Conservation (phyloP, 345 rosid genomes). For the Abelmoschus esculentus region DNA sequence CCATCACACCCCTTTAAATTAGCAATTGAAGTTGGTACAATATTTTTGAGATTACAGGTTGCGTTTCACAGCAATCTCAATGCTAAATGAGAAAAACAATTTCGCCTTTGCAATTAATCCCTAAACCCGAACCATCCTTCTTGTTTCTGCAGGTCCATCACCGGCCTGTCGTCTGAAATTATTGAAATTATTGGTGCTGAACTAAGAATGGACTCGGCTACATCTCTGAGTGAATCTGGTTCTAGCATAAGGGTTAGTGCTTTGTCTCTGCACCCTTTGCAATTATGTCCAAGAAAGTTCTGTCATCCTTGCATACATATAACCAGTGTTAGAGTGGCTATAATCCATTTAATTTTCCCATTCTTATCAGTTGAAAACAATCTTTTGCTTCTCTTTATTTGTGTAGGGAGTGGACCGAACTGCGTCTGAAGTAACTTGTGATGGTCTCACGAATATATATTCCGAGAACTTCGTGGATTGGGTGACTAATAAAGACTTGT, state of each 20-base stretch:
- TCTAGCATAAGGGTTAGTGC: conserved; percentile 43
- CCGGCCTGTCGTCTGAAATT: conserved; percentile 46
- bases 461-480: conserved; percentile 51
- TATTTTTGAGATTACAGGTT: too few species aligned
- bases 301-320: neutral
- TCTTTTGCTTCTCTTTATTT: neutral
- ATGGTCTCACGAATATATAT: conserved; percentile 21
- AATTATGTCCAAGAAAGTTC: neutral
- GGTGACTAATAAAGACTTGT: conserved; percentile 55
- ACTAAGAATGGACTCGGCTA: conserved; percentile 25
- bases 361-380: neutral
- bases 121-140: neutral
- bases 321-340: neutral
- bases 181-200: conserved; percentile 40
- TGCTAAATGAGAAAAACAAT: too few species aligned
- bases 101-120: too few species aligned
- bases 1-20: too few species aligned
- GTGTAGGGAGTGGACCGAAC: conserved; percentile 37
- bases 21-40: too few species aligned
- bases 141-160: conserved; percentile 61
- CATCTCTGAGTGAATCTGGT: conserved; percentile 40
- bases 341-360: neutral
- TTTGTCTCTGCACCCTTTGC: neutral
- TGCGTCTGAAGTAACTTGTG: conserved; percentile 6
- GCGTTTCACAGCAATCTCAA: too few species aligned